These are phyloP conservation scores for Rhipidocladum racemiflorum DNA, from an alignment of 176 grass and related monocot species.

Conservation along the genomic window DNA sequence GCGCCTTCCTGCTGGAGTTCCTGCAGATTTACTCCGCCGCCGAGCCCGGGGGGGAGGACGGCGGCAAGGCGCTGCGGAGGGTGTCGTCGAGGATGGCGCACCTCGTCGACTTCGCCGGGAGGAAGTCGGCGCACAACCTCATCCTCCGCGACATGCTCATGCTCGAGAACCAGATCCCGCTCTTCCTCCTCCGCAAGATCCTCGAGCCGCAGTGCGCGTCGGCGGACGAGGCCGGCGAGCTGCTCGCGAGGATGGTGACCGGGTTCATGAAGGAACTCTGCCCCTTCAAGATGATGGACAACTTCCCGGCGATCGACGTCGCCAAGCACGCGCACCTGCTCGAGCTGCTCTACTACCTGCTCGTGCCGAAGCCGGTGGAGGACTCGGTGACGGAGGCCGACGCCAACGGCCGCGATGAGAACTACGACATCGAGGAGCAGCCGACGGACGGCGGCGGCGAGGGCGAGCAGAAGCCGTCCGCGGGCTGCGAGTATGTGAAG, in stretches of 20 bases:
- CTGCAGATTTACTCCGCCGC: slow-evolving; percentile 49
- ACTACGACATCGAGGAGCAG: slow-evolving; percentile 56
- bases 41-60: neutral
- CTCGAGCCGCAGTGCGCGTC: slow-evolving; percentile 52
- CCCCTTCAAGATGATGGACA: slow-evolving; percentile 67
- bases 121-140: slow-evolving; percentile 58
- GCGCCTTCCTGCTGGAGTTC: slow-evolving; percentile 85
- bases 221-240: slow-evolving; percentile 30
- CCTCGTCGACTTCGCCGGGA: slow-evolving; percentile 66
- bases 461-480: neutral
- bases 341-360: slow-evolving; percentile 64
- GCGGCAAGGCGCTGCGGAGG: slow-evolving; percentile 35
- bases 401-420: slow-evolving; percentile 22
- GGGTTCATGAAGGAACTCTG: slow-evolving; percentile 66
- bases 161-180: slow-evolving; percentile 89
- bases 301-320: slow-evolving; percentile 53
- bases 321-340: slow-evolving; percentile 58
- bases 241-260: slow-evolving; percentile 58
- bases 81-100: slow-evolving; percentile 71
- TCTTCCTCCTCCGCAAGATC: slow-evolving; percentile 61
- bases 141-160: slow-evolving; percentile 79
- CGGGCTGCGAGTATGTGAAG: slow-evolving; percentile 39
- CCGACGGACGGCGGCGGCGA: neutral
- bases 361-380: slow-evolving; percentile 48
- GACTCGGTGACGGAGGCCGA: neutral